Evolutionary conservation across 1,284 basidiomycete species (phyloP).

Genomic region (Cutaneotrichosporon sp.): DNA sequence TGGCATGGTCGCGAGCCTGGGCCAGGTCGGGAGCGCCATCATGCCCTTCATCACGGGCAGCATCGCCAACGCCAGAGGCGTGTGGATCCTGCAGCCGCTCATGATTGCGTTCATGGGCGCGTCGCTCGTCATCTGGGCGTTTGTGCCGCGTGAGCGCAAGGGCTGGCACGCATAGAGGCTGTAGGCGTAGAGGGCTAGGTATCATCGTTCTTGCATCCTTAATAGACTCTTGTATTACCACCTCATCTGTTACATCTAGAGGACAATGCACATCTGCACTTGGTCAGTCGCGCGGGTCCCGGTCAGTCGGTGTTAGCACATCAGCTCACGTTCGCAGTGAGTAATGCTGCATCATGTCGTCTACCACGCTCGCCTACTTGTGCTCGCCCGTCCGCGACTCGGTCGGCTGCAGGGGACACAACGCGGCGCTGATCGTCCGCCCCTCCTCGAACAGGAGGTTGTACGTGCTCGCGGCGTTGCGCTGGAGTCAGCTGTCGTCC

Average conservation of each 20-base stretch:
- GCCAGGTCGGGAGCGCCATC: constrained; percentile 66
- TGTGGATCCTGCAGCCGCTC: constrained; percentile 49
- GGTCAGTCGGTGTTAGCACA: too few species aligned
- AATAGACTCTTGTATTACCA: not conserved
- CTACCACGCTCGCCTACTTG: not conserved
- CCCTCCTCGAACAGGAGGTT: constrained; percentile 92
- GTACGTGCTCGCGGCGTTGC: constrained; percentile 92
- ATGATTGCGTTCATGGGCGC: constrained; percentile 37
- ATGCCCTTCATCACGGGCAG: constrained; percentile 60
- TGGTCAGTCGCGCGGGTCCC: too few species aligned
- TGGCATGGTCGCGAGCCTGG: constrained; percentile 63
- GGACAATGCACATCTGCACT: not conserved
- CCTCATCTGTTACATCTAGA: not conserved
- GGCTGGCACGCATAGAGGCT: constrained; percentile 2
- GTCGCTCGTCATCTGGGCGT: constrained; percentile 37
- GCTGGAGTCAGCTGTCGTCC: constrained; percentile 54
- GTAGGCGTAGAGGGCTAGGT: not conserved
- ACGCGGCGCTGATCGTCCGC: constrained; percentile 81
- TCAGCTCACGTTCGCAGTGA: too few species aligned
- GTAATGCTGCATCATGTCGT: not conserved
- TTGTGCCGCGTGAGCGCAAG: constrained; percentile 19
- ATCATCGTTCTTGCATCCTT: not conserved
- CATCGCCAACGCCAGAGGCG: constrained; percentile 41
- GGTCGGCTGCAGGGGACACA: constrained; percentile 66
- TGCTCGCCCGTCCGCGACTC: constrained; percentile 25